phyloP scores from a whole-genome alignment of 768 basidiomycete species.

The Cystofilobasidium ferigula region DNA sequence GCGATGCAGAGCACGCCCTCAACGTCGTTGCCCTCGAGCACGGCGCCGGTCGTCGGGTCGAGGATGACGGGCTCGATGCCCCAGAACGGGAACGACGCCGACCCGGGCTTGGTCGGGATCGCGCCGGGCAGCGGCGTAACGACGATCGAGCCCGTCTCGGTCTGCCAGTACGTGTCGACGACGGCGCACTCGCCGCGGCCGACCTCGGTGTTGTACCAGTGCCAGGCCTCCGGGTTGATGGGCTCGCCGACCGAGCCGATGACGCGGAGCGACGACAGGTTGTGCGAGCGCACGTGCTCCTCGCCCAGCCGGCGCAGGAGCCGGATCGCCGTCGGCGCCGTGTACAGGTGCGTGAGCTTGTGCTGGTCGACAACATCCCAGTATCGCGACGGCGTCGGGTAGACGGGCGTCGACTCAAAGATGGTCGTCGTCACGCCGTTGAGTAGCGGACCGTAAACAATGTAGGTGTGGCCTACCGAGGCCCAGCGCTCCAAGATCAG shows the following conservation, averaged over 20 bases:
- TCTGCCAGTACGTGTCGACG: conserved; percentile 94
- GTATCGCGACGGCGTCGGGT: conserved; percentile 90
- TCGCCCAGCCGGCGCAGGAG: conserved; percentile 74
- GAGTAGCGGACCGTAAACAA: conserved; percentile 84
- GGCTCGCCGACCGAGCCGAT: conserved; percentile 93
- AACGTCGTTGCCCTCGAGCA: conserved; percentile 62
- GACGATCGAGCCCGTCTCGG: conserved; percentile 92
- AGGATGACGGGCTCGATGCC: conserved; percentile 81
- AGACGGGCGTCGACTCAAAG: conserved; percentile 93
- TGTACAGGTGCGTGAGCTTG: conserved; percentile 92
- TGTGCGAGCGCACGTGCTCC: conserved; percentile 70
- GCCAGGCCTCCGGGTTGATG: conserved; percentile 98
- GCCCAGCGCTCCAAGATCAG: neutral
- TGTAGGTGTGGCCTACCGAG: conserved; percentile 48
- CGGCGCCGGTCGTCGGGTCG: conserved; percentile 55
- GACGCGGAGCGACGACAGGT: conserved; percentile 70
- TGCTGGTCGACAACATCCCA: conserved; percentile 92
- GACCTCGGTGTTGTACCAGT: conserved; percentile 96
- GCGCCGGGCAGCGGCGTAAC: conserved; percentile 94
- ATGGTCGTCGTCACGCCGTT: conserved; percentile 48
- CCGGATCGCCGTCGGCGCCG: conserved; percentile 53
- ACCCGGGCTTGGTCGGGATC: conserved; percentile 87
- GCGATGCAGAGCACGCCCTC: conserved; percentile 83
- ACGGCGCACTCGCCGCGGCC: conserved; percentile 79
- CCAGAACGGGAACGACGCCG: conserved; percentile 96